These are phyloP conservation scores for Bodo saltans DNA, from an alignment of 78 protist genomes.

Conservation along the genomic window DNA sequence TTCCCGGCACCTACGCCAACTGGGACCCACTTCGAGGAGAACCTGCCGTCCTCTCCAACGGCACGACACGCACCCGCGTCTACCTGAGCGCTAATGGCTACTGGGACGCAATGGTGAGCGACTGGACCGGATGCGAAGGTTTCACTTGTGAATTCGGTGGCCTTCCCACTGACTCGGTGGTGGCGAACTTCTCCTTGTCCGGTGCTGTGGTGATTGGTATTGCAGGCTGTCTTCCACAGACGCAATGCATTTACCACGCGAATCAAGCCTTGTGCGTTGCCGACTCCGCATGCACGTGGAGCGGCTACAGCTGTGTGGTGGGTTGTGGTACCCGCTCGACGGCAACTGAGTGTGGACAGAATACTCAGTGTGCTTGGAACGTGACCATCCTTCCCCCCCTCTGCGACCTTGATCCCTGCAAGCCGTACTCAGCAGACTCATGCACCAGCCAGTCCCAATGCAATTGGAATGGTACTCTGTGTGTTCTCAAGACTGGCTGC, in stretches of 20 bases:
- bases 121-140: not conserved
- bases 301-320: not conserved
- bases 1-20: not conserved
- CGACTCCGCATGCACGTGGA: not conserved
- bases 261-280: not conserved
- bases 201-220: not conserved
- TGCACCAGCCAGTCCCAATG: not conserved
- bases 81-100: not conserved
- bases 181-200: not conserved
- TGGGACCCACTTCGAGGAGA: not conserved
- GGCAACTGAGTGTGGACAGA: not conserved
- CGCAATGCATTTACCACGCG: not conserved
- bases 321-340: not conserved
- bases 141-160: slow-evolving; percentile 17
- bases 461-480: not conserved
- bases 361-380: not conserved
- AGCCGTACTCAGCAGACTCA: not conserved
- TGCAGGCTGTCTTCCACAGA: not conserved
- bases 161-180: not conserved
- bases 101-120: not conserved
- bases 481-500: not conserved
- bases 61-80: not conserved
- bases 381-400: not conserved
- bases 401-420: not conserved
- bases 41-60: not conserved